These are phyloP conservation scores for Fusarium tanahbumbuense DNA, from an alignment of 2,329 filamentous ascomycete genomes.

Conservation along the genomic window DNA sequence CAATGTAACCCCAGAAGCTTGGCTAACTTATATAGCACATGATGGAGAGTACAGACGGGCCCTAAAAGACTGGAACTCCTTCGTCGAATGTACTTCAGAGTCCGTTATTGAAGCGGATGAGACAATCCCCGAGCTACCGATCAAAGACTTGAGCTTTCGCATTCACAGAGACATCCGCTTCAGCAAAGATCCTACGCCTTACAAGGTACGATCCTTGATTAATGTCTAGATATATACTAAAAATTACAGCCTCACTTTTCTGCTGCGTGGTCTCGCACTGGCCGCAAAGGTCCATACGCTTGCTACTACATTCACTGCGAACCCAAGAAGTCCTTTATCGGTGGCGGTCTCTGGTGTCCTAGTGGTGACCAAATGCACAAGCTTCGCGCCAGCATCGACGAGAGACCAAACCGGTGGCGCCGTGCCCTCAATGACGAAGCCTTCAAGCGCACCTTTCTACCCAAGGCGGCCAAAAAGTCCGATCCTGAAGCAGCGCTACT, in stretches of 20 bases:
- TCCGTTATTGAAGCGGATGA: slow-evolving; percentile 78
- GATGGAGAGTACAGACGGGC: slow-evolving; percentile 83
- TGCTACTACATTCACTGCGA: slow-evolving; percentile 89
- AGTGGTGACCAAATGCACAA: slow-evolving; percentile 73
- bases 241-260: slow-evolving; percentile 77
- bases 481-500: slow-evolving; percentile 67
- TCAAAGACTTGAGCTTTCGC: slow-evolving; percentile 87
- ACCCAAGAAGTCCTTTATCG: slow-evolving; percentile 77
- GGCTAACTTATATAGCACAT: slow-evolving; percentile 66
- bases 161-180: slow-evolving; percentile 91
- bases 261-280: slow-evolving; percentile 87
- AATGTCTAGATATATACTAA: not conserved
- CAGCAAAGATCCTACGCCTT: slow-evolving; percentile 84
- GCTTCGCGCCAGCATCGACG: slow-evolving; percentile 80
- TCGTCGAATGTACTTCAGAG: slow-evolving; percentile 77
- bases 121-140: slow-evolving; percentile 86
- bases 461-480: slow-evolving; percentile 51
- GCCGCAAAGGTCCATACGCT: slow-evolving; percentile 87
- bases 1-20: not conserved
- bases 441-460: slow-evolving; percentile 75
- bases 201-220: slow-evolving; percentile 71
- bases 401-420: slow-evolving; percentile 76
- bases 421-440: slow-evolving; percentile 69
- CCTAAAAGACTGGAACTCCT: slow-evolving; percentile 83
- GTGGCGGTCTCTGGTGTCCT: slow-evolving; percentile 85